Conservation (phyloP, 306 rosid genomes). For the Cyamopsis tetragonoloba region DNA sequence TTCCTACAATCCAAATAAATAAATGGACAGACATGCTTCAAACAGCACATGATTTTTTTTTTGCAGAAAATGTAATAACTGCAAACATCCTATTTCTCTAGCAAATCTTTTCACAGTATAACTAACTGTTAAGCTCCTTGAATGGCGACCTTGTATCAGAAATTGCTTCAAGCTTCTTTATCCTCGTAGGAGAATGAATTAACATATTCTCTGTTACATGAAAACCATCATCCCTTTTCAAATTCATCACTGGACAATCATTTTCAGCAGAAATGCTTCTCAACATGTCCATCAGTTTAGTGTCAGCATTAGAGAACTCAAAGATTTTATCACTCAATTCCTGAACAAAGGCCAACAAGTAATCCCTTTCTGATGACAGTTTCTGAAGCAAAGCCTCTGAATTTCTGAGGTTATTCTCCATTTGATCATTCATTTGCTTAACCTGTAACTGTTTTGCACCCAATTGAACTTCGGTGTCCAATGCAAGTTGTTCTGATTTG, state of each 20-base stretch:
- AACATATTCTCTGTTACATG: slow-evolving; percentile 44
- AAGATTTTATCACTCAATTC: slow-evolving; percentile 43
- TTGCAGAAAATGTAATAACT: not conserved
- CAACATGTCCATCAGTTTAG: slow-evolving; percentile 52
- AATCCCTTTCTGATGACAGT: slow-evolving; percentile 56
- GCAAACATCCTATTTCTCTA: slow-evolving; percentile 14
- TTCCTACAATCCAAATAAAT: slow-evolving; percentile 19
- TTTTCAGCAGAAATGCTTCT: slow-evolving; percentile 45
- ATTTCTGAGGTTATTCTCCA: slow-evolving; percentile 38
- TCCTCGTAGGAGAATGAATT: slow-evolving; percentile 31
- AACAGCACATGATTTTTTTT: slow-evolving; percentile 12
- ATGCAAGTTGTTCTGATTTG: slow-evolving; percentile 41
- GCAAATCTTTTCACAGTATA: not conserved
- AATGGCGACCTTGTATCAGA: slow-evolving; percentile 61
- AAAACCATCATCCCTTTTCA: slow-evolving; percentile 35
- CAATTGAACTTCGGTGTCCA: slow-evolving; percentile 44
- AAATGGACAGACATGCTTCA: slow-evolving; percentile 3
- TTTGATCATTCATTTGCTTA: slow-evolving; percentile 36
- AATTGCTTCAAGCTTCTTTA: slow-evolving; percentile 42
- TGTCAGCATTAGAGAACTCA: slow-evolving; percentile 50
- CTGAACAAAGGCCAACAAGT: slow-evolving; percentile 42
- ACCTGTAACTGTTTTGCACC: slow-evolving; percentile 33
- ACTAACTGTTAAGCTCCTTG: slow-evolving; percentile 58
- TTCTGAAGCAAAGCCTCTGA: slow-evolving; percentile 48
- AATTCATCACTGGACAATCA: slow-evolving; percentile 23